Evolutionary conservation across 2,329 filamentous ascomycete species (phyloP), one percentile per base, ranked within the genome.

Genomic region (Colletotrichum salicis): DNA sequence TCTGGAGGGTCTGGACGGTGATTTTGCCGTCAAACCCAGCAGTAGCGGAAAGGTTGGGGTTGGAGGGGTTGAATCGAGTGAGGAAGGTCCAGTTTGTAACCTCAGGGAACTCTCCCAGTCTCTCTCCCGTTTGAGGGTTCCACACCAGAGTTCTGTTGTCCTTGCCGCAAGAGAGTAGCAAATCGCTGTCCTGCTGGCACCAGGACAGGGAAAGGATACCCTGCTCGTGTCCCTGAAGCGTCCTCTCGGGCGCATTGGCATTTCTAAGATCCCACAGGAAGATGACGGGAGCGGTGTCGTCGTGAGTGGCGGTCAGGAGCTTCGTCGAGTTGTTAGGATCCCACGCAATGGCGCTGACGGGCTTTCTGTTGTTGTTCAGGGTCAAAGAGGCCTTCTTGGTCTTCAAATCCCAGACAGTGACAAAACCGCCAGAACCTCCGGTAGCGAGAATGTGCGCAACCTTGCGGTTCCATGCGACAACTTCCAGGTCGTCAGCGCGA

Each of bases 51-150:
- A 99, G 87, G 79, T 92, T 94, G 12, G 96, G 96, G 81, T 99
- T 97, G 76, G 94, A 91, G 35, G 96, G 96, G 81, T 97, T 95
- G 88, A 97, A 98, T 73, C 92, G 90, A 5, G 96, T 97, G 80
- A 96, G 92, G 86, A 99, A 99, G 6, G 95, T 97, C 96, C 96
- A 99, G 82, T 98, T 99, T n/a, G 96, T 98, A 65, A 97, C 95
- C 77, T 98, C 94, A 5, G 96, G 95, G 79, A 98, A 96, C 82
- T 98, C 96, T 75, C 97, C 96, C 74, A 95, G 93, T 13, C 90
- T 87, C 79, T 96, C 91, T 64, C 96, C 96, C 3, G 93, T 97
- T 78, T 96, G 93, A 1, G 96, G 94, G 82, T 98, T 98, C 96
- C 97, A 99, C 73, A 96, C 91, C 72, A 99, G 89, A 2, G 95